phyloP scores from a whole-genome alignment of 139 green algal species.

The Penium margaritaceum region DNA sequence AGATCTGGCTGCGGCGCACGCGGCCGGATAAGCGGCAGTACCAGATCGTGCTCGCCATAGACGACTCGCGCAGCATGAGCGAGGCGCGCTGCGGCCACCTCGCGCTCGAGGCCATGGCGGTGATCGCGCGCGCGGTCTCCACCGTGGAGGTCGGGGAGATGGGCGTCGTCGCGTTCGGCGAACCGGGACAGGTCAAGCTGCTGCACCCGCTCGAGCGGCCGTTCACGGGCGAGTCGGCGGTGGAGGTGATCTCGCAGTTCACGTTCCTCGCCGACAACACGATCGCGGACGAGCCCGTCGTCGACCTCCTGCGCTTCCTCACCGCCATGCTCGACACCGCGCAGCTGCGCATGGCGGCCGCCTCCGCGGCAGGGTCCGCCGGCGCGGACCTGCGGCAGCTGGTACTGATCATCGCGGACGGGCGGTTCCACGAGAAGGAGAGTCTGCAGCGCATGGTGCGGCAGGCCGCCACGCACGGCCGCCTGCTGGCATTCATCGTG shows the following conservation, averaged over 20 bases:
- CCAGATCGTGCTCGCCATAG: constrained; percentile 83
- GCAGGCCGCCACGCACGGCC: background rate
- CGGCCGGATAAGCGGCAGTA: constrained; percentile 87
- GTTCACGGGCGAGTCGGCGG: constrained; percentile 77
- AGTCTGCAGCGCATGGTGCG: constrained; percentile 23
- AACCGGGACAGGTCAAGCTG: constrained; percentile 53
- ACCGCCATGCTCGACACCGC: constrained; percentile 65
- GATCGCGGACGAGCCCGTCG: constrained; percentile 80
- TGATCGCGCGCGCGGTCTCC: constrained; percentile 77
- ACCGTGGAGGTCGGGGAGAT: constrained; percentile 84
- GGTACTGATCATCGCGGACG: constrained; percentile 91
- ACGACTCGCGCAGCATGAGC: constrained; percentile 86
- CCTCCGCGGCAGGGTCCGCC: background rate
- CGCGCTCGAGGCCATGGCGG: constrained; percentile 79
- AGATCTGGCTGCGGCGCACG: constrained; percentile 94
- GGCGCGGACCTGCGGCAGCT: constrained; percentile 73
- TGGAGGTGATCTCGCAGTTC: constrained; percentile 46
- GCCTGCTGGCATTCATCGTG: constrained; percentile 77
- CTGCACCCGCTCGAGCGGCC: constrained; percentile 77
- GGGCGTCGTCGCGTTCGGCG: constrained; percentile 84
- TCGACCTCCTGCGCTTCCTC: constrained; percentile 71
- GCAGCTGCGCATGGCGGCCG: background rate
- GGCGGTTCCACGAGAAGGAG: constrained; percentile 90
- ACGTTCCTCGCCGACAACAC: constrained; percentile 81
- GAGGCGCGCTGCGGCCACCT: constrained; percentile 78